Percentiles rank a stretch among this genome's conserved stretches.
These are phyloP conservation scores for Globisporangium ultimum DNA, from an alignment of 352 stramenopile genomes.

Conservation along the genomic window DNA sequence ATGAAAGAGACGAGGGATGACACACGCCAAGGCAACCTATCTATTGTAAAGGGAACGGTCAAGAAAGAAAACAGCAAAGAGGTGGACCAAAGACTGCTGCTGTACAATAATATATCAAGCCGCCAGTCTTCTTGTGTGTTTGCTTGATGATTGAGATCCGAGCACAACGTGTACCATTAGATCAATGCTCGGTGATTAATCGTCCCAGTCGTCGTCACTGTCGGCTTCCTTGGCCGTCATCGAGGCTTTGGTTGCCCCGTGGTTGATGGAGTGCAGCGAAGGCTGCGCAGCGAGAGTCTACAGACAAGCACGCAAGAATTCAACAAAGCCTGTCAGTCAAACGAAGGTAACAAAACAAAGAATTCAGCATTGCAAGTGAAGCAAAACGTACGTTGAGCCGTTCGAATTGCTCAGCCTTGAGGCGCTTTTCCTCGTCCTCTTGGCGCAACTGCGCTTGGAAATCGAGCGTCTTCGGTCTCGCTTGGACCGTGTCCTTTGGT, in stretches of 20 bases:
- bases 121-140: constrained; percentile 13
- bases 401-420: constrained; percentile 62
- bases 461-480: constrained; percentile 58
- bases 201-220: constrained; percentile 83
- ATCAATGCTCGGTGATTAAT: constrained; percentile 27
- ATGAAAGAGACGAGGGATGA: not conserved
- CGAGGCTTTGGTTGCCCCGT: not conserved
- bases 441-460: constrained; percentile 58
- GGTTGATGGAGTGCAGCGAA: constrained; percentile 52
- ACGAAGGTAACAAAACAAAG: not conserved
- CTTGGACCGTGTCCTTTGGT: constrained; percentile 25
- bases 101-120: constrained; percentile 54
- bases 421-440: constrained; percentile 60
- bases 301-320: constrained; percentile 4
- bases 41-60: constrained; percentile 23
- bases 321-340: not conserved
- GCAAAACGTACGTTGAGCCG: constrained; percentile 54
- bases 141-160: no score
- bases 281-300: constrained; percentile 66
- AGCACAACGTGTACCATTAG: no score
- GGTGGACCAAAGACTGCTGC: constrained; percentile 7
- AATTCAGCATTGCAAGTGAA: not conserved
- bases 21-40: constrained; percentile 20
- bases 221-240: constrained; percentile 30
- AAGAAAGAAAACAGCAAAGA: constrained; percentile 3